phyloP scores from a whole-genome alignment of 2,329 filamentous ascomycete species.

The Sporothrix euskadiensis region DNA sequence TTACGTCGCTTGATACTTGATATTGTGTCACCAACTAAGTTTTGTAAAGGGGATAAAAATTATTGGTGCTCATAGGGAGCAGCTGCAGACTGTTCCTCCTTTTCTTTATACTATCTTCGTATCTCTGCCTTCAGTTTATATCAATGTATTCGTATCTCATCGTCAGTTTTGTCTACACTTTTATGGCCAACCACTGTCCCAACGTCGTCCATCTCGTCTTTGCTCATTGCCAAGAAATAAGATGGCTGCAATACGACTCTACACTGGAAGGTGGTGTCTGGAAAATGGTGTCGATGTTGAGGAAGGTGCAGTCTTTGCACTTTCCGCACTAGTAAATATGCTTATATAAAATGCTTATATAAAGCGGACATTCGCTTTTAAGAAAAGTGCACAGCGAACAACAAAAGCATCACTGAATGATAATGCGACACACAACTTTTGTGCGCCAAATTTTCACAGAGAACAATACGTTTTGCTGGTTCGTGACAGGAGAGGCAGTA shows the following conservation, averaged over 20 bases:
- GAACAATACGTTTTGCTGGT: background rate
- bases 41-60: background rate
- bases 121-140: background rate
- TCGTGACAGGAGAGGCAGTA: constrained; percentile 18
- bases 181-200: background rate
- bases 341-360: constrained; percentile 9
- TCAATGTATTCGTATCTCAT: constrained; percentile 4
- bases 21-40: background rate
- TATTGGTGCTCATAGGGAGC: constrained; percentile 13
- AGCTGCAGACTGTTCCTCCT: background rate
- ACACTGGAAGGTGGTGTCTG: background rate
- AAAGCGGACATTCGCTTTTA: background rate
- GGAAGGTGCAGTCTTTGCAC: background rate
- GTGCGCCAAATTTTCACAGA: background rate
- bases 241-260: background rate
- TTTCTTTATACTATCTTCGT: background rate
- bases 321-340: background rate
- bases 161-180: background rate
- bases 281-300: background rate
- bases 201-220: background rate
- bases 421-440: background rate
- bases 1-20: background rate
- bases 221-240: constrained; percentile 10
- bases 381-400: background rate
- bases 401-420: background rate